A percentile compares a stretch with the other conserved stretches of the same genome.
These are phyloP conservation scores for Epichloe gansuensis DNA, from an alignment of 2,329 filamentous ascomycete species.

Conservation along the genomic window DNA sequence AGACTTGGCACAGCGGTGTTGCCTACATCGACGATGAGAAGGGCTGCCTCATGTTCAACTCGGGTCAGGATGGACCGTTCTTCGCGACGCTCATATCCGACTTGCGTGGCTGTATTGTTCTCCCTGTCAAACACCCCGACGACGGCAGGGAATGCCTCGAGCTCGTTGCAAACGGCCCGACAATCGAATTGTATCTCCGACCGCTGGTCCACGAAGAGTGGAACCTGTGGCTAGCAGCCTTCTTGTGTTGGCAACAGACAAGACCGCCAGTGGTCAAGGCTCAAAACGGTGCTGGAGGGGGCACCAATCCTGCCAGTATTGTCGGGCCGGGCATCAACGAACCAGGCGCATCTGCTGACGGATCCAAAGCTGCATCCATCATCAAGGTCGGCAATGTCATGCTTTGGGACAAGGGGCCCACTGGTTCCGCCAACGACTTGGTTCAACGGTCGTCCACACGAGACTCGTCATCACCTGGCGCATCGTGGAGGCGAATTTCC, in stretches of 20 bases:
- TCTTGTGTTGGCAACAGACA: conserved; percentile 72
- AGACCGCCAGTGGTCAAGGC: conserved; percentile 45
- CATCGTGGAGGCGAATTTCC: conserved; percentile 74
- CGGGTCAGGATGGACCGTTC: conserved; percentile 50
- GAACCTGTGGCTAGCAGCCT: conserved; percentile 67
- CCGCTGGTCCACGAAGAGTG: conserved; percentile 53
- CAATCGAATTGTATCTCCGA: conserved; percentile 48
- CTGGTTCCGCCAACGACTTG: conserved; percentile 41
- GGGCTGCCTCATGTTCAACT: conserved; percentile 62
- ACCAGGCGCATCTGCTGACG: conserved; percentile 22
- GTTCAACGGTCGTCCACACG: conserved; percentile 44
- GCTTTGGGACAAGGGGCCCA: conserved; percentile 71
- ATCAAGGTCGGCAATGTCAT: conserved; percentile 92
- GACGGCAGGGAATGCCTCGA: conserved; percentile 38
- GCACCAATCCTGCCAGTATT: conserved; percentile 18
- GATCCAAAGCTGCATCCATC: conserved; percentile 44
- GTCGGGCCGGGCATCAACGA: conserved; percentile 31
- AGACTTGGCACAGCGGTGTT: conserved; percentile 56
- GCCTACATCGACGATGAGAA: conserved; percentile 68
- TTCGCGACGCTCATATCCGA: conserved; percentile 58
- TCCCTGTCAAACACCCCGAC: conserved; percentile 37
- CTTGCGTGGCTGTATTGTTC: conserved; percentile 59
- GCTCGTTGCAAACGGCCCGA: conserved; percentile 38
- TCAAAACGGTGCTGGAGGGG: conserved; percentile 25
- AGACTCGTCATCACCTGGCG: conserved; percentile 38